These are phyloP conservation scores for Geotrichum armillariae DNA, from an alignment of 1,139 yeast species.

Conservation along the genomic window DNA sequence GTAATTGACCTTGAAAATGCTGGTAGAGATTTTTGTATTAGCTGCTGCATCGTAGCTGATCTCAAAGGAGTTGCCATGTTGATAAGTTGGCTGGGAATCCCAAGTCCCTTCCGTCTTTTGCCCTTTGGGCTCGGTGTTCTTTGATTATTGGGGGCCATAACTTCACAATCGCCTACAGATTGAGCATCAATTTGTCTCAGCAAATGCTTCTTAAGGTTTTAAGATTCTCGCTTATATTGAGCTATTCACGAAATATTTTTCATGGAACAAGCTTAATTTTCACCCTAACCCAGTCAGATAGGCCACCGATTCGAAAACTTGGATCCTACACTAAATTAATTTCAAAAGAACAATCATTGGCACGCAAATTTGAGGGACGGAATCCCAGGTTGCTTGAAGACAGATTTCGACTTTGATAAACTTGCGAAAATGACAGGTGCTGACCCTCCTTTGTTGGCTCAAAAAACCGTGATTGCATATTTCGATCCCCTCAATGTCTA, in stretches of 20 bases:
- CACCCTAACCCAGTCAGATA: conserved; percentile 1
- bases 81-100: neutral
- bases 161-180: neutral
- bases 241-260: neutral
- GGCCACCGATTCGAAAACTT: no score
- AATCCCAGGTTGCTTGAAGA: no score
- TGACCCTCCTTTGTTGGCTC: conserved; percentile 1
- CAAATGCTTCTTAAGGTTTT: neutral
- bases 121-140: neutral
- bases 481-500: conserved; percentile 83
- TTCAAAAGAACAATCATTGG: neutral
- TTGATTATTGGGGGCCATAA: neutral
- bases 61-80: conserved; percentile 14
- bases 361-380: neutral
- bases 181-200: no score
- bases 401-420: neutral
- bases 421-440: neutral
- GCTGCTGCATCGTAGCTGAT: neutral
- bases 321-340: neutral
- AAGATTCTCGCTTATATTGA: neutral
- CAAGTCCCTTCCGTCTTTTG: neutral
- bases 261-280: neutral
- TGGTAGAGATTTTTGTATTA: neutral
- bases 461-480: conserved; percentile 55
- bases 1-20: conserved; percentile 6